These are phyloP conservation scores for Gossypium lobatum DNA, from an alignment of 441 rosid species.

Conservation along the genomic window DNA sequence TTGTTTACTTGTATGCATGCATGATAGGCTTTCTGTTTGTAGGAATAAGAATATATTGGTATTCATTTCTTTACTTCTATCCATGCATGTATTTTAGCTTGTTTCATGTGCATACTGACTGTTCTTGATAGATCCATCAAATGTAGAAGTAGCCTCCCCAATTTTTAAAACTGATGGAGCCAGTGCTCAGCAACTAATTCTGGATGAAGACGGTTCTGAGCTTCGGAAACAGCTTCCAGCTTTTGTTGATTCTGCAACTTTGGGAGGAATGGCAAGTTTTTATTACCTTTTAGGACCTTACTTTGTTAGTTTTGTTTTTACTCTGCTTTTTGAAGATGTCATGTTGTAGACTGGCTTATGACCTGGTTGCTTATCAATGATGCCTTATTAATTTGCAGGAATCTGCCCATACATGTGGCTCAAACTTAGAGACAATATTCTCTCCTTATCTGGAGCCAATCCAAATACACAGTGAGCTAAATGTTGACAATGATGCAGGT, in stretches of 20 bases:
- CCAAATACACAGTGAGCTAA: conserved; percentile 27
- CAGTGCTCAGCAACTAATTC: conserved; percentile 20
- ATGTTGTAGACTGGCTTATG: neutral
- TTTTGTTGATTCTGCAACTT: conserved; percentile 29
- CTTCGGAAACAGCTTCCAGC: conserved; percentile 28
- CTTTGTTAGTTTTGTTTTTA: neutral
- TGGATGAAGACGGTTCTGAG: conserved; percentile 24
- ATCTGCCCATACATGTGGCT: conserved; percentile 23
- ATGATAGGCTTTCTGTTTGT: neutral
- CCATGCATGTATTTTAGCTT: neutral
- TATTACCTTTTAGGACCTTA: neutral
- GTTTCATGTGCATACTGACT: conserved; percentile 6
- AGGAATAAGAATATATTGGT: neutral
- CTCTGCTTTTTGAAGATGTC: conserved; percentile 1
- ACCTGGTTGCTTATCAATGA: neutral
- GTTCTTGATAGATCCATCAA: conserved; percentile 20
- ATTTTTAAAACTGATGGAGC: conserved; percentile 26
- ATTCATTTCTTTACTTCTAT: neutral
- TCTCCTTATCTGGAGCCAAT: conserved; percentile 52
- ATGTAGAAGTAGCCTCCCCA: conserved; percentile 20
- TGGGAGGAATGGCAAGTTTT: conserved; percentile 32
- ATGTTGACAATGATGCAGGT: conserved; percentile 37
- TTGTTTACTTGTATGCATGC: neutral
- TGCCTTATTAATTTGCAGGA: conserved; percentile 35
- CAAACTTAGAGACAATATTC: conserved; percentile 52